Percentiles rank a stretch among this genome's conserved stretches.
Conservation (phyloP, 2,329 filamentous ascomycete species). For the Talaromyces sp. region DNA sequence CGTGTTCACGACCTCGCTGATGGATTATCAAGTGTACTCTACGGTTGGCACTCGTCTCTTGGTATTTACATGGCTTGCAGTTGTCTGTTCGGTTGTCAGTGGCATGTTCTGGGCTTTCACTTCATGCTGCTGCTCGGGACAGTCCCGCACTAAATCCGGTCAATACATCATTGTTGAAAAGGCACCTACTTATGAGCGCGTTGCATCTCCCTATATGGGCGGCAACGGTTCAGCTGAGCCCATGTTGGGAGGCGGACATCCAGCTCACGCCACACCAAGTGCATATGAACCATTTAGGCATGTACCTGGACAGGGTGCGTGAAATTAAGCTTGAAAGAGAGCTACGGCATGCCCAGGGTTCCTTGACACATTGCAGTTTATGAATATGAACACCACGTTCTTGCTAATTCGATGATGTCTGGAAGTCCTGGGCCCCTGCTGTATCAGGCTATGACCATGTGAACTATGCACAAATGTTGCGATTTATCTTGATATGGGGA, state of each 20-base stretch:
- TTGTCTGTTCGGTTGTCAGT: conserved; percentile 69
- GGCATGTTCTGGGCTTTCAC: conserved; percentile 88
- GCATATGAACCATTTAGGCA: conserved; percentile 12
- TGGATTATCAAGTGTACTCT: conserved; percentile 67
- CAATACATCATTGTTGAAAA: conserved; percentile 50
- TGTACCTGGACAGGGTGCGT: background rate
- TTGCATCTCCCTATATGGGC: conserved; percentile 35
- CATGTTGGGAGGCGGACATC: conserved; percentile 16
- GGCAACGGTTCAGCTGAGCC: background rate
- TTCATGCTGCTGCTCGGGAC: conserved; percentile 84
- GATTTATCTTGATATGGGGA: background rate
- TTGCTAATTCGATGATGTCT: background rate
- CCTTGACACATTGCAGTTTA: background rate
- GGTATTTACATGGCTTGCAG: conserved; percentile 70
- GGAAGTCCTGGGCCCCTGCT: background rate
- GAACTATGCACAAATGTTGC: background rate
- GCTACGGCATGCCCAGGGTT: background rate
- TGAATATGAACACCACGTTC: background rate
- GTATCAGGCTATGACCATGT: background rate
- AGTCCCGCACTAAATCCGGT: conserved; percentile 42
- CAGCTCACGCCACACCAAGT: conserved; percentile 16
- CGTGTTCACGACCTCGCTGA: conserved; percentile 62
- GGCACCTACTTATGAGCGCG: conserved; percentile 58
- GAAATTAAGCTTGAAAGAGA: background rate
- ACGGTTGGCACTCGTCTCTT: conserved; percentile 67